phyloP scores from a whole-genome alignment of 331 rosid species.

The Prunus yedoensis region DNA sequence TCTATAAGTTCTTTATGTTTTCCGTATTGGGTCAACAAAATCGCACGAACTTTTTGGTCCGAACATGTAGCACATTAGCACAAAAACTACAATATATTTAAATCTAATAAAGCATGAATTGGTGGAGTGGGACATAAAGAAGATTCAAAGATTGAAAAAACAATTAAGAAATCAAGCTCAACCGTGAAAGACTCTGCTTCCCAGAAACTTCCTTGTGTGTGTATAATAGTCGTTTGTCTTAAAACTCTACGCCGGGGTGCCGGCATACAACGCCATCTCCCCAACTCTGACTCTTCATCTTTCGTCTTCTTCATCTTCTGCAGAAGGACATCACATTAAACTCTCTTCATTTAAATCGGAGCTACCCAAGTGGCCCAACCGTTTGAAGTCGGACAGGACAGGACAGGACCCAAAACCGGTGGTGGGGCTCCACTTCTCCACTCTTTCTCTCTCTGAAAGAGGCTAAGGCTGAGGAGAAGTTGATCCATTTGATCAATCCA shows the following conservation, averaged over 20 bases:
- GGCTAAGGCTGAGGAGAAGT: conserved; percentile 10
- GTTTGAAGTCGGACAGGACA: neutral
- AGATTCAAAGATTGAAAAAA: neutral
- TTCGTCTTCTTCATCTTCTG: neutral
- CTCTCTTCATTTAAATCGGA: neutral
- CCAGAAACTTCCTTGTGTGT: neutral
- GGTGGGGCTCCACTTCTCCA: neutral
- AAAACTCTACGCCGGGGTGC: neutral
- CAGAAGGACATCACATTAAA: neutral
- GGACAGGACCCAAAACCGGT: neutral
- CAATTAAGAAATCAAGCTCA: neutral
- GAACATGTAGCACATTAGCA: neutral
- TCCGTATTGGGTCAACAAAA: neutral
- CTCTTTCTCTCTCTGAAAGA: neutral
- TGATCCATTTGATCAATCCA: conserved; percentile 15
- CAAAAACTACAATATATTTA: neutral
- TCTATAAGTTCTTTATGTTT: neutral
- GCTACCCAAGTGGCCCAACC: neutral
- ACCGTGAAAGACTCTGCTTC: neutral
- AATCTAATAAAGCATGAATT: conserved; percentile 7
- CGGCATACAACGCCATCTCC: conserved; percentile 7
- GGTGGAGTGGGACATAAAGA: neutral
- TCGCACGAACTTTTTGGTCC: neutral
- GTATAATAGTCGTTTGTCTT: neutral
- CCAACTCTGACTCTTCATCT: neutral